These are phyloP conservation scores for Dothistroma septosporum DNA, from an alignment of 2,329 filamentous ascomycete species.

Conservation along the genomic window DNA sequence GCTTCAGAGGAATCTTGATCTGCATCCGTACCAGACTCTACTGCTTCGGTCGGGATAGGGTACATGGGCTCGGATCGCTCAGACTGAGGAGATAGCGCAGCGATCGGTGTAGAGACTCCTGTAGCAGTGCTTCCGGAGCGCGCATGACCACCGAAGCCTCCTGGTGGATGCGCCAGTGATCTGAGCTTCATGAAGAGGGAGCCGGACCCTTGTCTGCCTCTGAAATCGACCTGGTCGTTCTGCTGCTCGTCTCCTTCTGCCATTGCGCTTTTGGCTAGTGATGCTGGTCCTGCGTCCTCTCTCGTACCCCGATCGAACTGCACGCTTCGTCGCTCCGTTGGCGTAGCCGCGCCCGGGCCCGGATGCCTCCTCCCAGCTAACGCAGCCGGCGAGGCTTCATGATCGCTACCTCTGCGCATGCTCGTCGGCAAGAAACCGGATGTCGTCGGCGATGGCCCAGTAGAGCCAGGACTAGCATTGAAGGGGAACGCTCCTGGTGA, in stretches of 20 bases:
- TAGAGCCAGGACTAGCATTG: conserved; percentile 18
- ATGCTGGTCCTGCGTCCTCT: conserved; percentile 19
- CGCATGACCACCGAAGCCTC: conserved; percentile 3
- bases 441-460: conserved; percentile 22
- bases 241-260: conserved; percentile 28
- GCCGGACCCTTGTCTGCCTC: conserved; percentile 22
- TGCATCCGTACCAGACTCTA: conserved; percentile 69
- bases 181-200: conserved; percentile 33
- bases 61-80: conserved; percentile 33
- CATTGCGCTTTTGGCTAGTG: conserved; percentile 24
- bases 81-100: conserved; percentile 30
- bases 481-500: conserved; percentile 22
- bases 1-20: conserved; percentile 66
- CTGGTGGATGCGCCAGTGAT: conserved; percentile 25
- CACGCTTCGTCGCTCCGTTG: conserved; percentile 28
- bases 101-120: conserved; percentile 24
- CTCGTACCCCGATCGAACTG: conserved; percentile 28
- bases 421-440: conserved; percentile 9
- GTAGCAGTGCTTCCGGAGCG: conserved; percentile 12
- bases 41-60: conserved; percentile 23
- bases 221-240: conserved; percentile 10
- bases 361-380: conserved; percentile 10
- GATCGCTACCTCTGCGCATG: conserved; percentile 1
- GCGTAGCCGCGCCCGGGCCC: conserved; percentile 19
- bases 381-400: conserved; percentile 1